Conservation (phyloP, 2,329 filamentous ascomycete genomes). For the Aspergillus sp. region DNA sequence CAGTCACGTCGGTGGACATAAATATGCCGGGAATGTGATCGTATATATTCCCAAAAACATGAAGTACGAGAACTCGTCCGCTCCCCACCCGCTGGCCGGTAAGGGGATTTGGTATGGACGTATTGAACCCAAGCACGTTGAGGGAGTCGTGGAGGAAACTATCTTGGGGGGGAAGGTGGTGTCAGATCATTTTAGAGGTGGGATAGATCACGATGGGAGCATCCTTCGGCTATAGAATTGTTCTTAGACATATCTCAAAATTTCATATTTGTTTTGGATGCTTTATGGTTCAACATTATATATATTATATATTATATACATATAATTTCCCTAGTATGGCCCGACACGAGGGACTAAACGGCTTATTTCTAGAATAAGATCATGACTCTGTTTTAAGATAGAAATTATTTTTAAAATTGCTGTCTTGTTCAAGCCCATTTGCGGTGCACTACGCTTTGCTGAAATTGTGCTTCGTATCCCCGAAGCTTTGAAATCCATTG, state of each 20-base stretch:
- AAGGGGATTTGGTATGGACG: constrained; percentile 78
- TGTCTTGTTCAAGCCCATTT: no score
- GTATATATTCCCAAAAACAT: constrained; percentile 62
- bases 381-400: no score
- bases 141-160: constrained; percentile 85
- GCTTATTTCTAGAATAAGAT: no score
- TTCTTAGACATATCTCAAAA: not conserved
- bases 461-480: not conserved
- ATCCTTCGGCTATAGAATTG: constrained; percentile 59
- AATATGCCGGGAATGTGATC: constrained; percentile 92
- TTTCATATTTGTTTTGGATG: not conserved
- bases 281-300: no score
- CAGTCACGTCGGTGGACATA: constrained; percentile 90
- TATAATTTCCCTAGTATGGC: no score
- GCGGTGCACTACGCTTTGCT: no score
- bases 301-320: no score
- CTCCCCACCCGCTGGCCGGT: constrained; percentile 38
- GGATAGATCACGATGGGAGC: constrained; percentile 74
- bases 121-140: constrained; percentile 79
- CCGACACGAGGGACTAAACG: no score
- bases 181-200: constrained; percentile 76
- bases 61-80: constrained; percentile 19
- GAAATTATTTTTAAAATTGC: no score
- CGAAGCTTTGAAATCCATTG: not conserved
- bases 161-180: constrained; percentile 85